Evolutionary conservation across 306 rosid genomes (phyloP).

Genomic region (Sicyos edulis): DNA sequence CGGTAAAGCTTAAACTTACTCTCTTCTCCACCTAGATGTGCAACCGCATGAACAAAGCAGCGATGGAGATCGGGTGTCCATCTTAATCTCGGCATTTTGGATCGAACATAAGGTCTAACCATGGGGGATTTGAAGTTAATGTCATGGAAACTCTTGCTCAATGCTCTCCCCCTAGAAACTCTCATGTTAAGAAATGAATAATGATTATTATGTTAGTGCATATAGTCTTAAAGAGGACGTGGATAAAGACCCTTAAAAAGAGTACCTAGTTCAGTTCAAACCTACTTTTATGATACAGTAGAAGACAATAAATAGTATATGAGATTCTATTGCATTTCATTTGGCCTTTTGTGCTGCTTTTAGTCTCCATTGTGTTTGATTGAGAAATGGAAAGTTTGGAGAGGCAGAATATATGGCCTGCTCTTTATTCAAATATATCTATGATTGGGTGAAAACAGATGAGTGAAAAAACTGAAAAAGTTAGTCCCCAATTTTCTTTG

Average conservation of each 20-base stretch:
- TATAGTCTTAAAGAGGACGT: constrained; percentile 19
- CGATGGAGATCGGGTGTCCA: constrained; percentile 88
- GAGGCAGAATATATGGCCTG: not conserved
- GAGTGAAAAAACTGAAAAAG: constrained; percentile 30
- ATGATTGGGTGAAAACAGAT: constrained; percentile 48
- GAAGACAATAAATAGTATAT: constrained; percentile 41
- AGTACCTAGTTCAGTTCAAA: constrained; percentile 13
- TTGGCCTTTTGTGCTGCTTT: constrained; percentile 47
- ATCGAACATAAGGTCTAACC: constrained; percentile 61
- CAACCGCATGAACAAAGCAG: constrained; percentile 77
- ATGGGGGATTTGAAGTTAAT: constrained; percentile 28
- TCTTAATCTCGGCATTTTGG: constrained; percentile 67
- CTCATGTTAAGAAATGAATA: constrained; percentile 10
- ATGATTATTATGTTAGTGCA: constrained; percentile 17
- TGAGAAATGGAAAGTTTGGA: constrained; percentile 47
- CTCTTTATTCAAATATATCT: constrained; percentile 42
- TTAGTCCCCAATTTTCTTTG: constrained; percentile 20
- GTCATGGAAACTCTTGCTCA: constrained; percentile 24
- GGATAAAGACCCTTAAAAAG: constrained; percentile 28
- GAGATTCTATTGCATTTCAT: constrained; percentile 35
- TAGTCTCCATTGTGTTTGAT: constrained; percentile 56
- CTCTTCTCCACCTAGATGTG: constrained; percentile 77
- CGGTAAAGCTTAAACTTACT: constrained; percentile 31
- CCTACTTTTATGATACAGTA: constrained; percentile 18
- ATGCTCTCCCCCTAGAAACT: not conserved